phyloP scores from a whole-genome alignment of 495 filamentous ascomycete genomes.

The Penicillium parvum region DNA sequence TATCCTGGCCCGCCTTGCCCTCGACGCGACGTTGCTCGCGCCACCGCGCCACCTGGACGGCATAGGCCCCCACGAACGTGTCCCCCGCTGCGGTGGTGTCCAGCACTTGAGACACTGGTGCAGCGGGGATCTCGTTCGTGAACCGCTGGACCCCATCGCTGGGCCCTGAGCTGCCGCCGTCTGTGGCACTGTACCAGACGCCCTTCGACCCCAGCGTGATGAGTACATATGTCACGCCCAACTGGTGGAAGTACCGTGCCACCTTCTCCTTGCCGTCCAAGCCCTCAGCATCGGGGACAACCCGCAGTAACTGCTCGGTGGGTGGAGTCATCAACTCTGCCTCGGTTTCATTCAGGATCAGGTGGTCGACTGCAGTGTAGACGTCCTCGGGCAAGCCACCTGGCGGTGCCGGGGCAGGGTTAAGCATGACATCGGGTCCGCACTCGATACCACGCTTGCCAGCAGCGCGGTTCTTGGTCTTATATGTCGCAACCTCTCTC shows the following conservation, averaged over 20 bases:
- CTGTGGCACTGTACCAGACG: conserved; percentile 52
- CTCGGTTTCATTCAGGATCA: conserved; percentile 91
- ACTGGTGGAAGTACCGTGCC: conserved; percentile 53
- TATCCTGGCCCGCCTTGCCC: conserved; percentile 31
- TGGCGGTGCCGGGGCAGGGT: conserved; percentile 76
- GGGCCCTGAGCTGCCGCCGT: conserved; percentile 36
- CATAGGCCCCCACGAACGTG: conserved; percentile 88
- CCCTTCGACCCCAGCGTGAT: conserved; percentile 81
- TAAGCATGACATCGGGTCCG: conserved; percentile 62
- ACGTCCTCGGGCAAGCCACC: conserved; percentile 58
- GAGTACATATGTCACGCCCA: conserved; percentile 71
- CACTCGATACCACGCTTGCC: conserved; percentile 42
- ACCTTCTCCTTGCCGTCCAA: conserved; percentile 50
- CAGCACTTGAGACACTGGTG: conserved; percentile 63
- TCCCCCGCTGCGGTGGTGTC: conserved; percentile 96
- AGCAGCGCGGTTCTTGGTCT: conserved; percentile 41
- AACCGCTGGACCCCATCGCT: conserved; percentile 32
- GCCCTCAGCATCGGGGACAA: conserved; percentile 36
- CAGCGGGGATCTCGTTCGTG: conserved; percentile 45
- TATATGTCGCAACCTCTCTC: conserved; percentile 27
- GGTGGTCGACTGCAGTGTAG: conserved; percentile 65
- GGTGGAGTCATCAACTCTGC: conserved; percentile 62
- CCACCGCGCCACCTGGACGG: conserved; percentile 55
- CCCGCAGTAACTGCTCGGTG: conserved; percentile 27
- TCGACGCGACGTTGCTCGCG: conserved; percentile 32